Evolutionary conservation across 2,329 filamentous ascomycete genomes (phyloP).

Genomic region (Hypoxylon sp.): DNA sequence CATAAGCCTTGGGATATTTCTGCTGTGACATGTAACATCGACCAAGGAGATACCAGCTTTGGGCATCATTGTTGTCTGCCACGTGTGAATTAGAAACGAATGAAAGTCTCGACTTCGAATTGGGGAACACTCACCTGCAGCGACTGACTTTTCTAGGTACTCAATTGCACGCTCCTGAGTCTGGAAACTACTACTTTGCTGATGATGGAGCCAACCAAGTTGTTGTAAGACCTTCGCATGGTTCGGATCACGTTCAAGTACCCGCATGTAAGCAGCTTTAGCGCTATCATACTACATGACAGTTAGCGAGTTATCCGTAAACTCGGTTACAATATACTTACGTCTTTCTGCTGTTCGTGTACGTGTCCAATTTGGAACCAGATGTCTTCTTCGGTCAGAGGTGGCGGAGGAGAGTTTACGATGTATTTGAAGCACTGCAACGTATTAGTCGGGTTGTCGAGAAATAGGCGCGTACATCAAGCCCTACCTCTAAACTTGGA

Average conservation of each 20-base stretch:
- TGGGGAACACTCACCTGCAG: constrained; percentile 76
- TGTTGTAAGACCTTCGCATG: constrained; percentile 99
- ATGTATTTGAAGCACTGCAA: constrained; percentile 97
- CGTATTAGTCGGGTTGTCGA: constrained; percentile 48
- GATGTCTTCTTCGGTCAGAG: constrained; percentile 96
- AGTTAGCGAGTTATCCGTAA: constrained; percentile 49
- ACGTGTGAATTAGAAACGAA: constrained; percentile 50
- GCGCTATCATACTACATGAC: constrained; percentile 86
- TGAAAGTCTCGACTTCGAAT: constrained; percentile 19
- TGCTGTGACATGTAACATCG: constrained; percentile 99
- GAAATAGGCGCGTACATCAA: neutral
- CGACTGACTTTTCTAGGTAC: constrained; percentile 96
- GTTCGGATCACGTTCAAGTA: constrained; percentile 93
- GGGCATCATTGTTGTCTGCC: constrained; percentile 90
- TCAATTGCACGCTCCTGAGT: constrained; percentile 98
- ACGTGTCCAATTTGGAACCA: constrained; percentile 99
- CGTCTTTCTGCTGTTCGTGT: constrained; percentile 98
- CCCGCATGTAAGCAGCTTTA: constrained; percentile 91
- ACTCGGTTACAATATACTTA: constrained; percentile 66
- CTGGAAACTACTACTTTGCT: constrained; percentile 90
- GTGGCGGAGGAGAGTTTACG: constrained; percentile 90
- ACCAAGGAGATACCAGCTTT: constrained; percentile 98
- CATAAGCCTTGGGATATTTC: constrained; percentile 98
- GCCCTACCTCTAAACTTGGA: constrained; percentile 87
- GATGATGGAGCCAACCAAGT: constrained; percentile 96